Percentiles rank a stretch among this genome's conserved stretches.
Evolutionary conservation across 345 rosid species (phyloP).

Genomic region (Aquilaria yunnanensis): DNA sequence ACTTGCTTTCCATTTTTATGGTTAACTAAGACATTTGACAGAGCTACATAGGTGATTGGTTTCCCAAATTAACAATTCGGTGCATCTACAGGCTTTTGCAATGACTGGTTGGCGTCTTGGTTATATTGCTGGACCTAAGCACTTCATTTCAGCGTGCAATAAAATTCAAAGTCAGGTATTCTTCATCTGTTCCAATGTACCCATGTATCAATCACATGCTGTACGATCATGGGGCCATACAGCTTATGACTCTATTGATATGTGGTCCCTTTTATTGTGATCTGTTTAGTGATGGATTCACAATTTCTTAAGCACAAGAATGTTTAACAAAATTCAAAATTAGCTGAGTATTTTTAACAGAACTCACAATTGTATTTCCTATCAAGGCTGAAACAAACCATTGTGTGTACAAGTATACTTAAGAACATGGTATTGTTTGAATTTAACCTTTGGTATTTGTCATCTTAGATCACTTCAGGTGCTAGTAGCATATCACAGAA

Average conservation of each 20-base stretch:
- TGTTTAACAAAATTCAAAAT: no score
- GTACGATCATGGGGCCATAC: no score
- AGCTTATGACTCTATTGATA: no score
- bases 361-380: no score
- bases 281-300: no score
- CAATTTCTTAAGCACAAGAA: no score
- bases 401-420: neutral
- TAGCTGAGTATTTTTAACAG: no score
- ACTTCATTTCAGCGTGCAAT: slow-evolving; percentile 86
- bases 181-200: neutral
- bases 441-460: neutral
- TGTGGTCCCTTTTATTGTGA: no score
- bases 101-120: slow-evolving; percentile 99
- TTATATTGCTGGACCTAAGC: slow-evolving; percentile 89
- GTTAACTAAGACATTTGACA: no score
- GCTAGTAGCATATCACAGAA: slow-evolving; percentile 90
- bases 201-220: neutral
- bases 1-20: no score
- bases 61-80: slow-evolving; percentile 2
- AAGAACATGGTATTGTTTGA: neutral
- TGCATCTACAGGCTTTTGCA: slow-evolving; percentile 77
- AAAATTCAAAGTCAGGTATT: slow-evolving; percentile 97
- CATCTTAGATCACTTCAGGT: slow-evolving; percentile 68
- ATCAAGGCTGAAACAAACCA: neutral
- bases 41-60: no score